phyloP scores from a whole-genome alignment of 306 rosid species.

The Luffa acutangula region DNA sequence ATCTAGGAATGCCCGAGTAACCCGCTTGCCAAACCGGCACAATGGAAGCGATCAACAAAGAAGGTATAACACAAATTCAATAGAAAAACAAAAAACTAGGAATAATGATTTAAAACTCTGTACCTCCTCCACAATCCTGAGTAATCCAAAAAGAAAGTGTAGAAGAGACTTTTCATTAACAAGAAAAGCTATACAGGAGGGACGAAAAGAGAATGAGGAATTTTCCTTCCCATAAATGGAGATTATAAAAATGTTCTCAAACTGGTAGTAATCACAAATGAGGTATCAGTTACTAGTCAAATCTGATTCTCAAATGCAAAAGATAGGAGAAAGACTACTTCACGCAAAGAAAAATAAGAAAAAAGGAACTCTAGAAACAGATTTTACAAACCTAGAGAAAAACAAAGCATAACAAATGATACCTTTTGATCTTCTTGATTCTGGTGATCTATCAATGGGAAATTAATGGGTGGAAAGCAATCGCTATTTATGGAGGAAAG shows the following conservation, averaged over 20 bases:
- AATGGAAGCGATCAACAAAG: background rate
- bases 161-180: background rate
- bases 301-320: background rate
- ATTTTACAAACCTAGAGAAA: constrained; percentile 8
- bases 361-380: background rate
- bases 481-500: constrained; percentile 34
- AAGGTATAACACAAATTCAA: background rate
- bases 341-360: background rate
- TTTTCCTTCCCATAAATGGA: background rate
- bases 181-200: background rate
- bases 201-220: background rate
- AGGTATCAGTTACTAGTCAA: background rate
- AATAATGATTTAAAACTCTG: background rate
- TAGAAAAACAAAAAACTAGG: background rate
- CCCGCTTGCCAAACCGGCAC: background rate
- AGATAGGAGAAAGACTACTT: background rate
- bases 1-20: background rate
- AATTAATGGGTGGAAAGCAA: constrained; percentile 32
- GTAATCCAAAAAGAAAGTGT: background rate
- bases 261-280: background rate
- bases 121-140: background rate
- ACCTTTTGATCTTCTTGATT: constrained; percentile 62
- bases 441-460: constrained; percentile 49
- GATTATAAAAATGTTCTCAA: background rate
- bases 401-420: constrained; percentile 19